phyloP scores from a whole-genome alignment of 768 basidiomycete species.

The Boletus eberwhitei region DNA sequence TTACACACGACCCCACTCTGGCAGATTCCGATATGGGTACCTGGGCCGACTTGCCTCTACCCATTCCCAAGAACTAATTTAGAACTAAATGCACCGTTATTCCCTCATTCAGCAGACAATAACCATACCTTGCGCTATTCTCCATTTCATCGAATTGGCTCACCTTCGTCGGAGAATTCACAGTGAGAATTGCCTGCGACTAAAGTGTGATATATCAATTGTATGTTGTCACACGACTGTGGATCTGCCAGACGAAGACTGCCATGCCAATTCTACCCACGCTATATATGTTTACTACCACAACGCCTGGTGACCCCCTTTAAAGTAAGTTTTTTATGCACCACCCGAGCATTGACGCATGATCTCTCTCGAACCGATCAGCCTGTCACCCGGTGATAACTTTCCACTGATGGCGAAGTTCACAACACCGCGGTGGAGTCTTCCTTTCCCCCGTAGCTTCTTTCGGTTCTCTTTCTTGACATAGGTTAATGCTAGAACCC shows the following conservation, averaged over 20 bases:
- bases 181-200: background rate
- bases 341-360: background rate
- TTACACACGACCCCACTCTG: background rate
- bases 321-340: background rate
- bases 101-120: background rate
- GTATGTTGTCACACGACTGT: background rate
- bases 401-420: background rate
- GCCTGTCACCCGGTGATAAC: background rate
- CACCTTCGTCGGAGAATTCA: background rate
- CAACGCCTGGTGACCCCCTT: background rate
- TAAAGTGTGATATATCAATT: background rate
- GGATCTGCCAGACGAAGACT: background rate
- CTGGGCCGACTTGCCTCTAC: background rate
- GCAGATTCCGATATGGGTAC: background rate
- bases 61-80: background rate
- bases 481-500: background rate
- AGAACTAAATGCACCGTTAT: background rate
- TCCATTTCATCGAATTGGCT: background rate
- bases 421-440: background rate
- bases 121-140: background rate
- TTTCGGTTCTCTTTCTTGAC: background rate
- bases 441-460: background rate
- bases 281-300: background rate
- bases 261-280: background rate
- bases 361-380: background rate